Conservation (phyloP, 2,329 filamentous ascomycete species). For the Fusarium sp. region DNA sequence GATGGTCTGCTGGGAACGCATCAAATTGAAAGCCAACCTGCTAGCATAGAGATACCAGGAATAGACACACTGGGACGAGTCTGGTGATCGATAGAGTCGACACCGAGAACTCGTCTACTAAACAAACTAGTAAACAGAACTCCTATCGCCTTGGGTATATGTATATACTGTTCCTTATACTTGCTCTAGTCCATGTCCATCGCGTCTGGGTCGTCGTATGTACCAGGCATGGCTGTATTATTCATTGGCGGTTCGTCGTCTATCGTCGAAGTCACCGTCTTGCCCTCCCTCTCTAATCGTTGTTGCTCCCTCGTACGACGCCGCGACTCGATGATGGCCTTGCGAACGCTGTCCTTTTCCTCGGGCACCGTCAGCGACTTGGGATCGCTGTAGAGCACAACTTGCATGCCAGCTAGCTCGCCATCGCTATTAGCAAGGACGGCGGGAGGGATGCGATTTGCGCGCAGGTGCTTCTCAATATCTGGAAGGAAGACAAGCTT, state of each 20-base stretch:
- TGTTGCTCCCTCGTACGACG: constrained; percentile 76
- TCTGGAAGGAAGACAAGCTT: constrained; percentile 86
- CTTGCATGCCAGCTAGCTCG: constrained; percentile 74
- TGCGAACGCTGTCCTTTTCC: constrained; percentile 83
- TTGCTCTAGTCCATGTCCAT: constrained; percentile 75
- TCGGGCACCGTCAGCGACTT: constrained; percentile 81
- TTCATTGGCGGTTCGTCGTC: constrained; percentile 26
- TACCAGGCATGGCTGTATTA: constrained; percentile 28
- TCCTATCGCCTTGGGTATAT: constrained; percentile 49
- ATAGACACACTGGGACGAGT: constrained; percentile 10
- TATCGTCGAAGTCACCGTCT: constrained; percentile 19
- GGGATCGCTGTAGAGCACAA: constrained; percentile 90
- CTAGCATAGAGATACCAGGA: constrained; percentile 35
- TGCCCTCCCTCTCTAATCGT: constrained; percentile 56
- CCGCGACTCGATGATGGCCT: constrained; percentile 86
- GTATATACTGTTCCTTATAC: constrained; percentile 8
- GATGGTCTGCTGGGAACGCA: constrained; percentile 14
- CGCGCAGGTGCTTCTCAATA: constrained; percentile 84
- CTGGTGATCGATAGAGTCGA: constrained; percentile 7
- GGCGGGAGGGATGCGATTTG: constrained; percentile 78
- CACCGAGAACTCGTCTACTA: constrained; percentile 6
- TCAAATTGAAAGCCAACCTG: constrained; percentile 35
- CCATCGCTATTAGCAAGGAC: constrained; percentile 73
- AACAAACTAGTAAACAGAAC: constrained; percentile 33
- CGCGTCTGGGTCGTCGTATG: constrained; percentile 68